A percentile compares a stretch with the other conserved stretches of the same genome.
These are phyloP conservation scores for Fremontodendron californicum DNA, from an alignment of 345 rosid species.

Conservation along the genomic window DNA sequence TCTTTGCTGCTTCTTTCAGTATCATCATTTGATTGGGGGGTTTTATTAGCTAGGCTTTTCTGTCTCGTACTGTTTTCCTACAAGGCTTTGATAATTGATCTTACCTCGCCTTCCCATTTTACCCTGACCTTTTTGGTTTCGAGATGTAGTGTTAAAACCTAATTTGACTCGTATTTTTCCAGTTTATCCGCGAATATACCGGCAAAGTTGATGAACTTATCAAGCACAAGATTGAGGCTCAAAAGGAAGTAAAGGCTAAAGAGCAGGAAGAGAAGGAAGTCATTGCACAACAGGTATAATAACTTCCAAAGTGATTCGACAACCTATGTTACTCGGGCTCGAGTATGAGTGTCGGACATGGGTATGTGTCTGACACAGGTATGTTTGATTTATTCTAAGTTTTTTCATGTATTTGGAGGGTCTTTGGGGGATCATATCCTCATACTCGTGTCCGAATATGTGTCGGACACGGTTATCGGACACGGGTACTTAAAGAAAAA, in stretches of 20 bases:
- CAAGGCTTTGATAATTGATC: neutral
- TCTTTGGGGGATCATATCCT: no score
- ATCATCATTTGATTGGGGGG: neutral
- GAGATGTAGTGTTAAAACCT: neutral
- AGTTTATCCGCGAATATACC: conserved; percentile 68
- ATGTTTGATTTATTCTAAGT: no score
- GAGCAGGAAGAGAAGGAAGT: conserved; percentile 68
- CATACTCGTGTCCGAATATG: no score
- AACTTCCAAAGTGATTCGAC: neutral
- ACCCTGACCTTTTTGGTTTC: neutral
- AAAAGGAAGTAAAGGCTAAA: conserved; percentile 51
- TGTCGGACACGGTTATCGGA: no score
- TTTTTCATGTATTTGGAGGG: no score
- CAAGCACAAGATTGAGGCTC: conserved; percentile 58
- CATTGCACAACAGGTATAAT: conserved; percentile 58
- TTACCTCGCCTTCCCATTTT: neutral
- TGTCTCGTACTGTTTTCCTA: neutral
- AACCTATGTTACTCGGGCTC: no score
- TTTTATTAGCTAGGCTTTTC: neutral
- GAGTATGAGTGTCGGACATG: no score
- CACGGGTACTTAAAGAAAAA: no score
- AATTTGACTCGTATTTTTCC: conserved; percentile 8
- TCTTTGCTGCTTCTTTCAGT: neutral
- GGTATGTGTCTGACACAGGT: no score
- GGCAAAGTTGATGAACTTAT: conserved; percentile 65